Percentiles rank a stretch among this genome's conserved stretches.
Conservation (phyloP, 306 rosid genomes). For the Trifolium fragiferum region DNA sequence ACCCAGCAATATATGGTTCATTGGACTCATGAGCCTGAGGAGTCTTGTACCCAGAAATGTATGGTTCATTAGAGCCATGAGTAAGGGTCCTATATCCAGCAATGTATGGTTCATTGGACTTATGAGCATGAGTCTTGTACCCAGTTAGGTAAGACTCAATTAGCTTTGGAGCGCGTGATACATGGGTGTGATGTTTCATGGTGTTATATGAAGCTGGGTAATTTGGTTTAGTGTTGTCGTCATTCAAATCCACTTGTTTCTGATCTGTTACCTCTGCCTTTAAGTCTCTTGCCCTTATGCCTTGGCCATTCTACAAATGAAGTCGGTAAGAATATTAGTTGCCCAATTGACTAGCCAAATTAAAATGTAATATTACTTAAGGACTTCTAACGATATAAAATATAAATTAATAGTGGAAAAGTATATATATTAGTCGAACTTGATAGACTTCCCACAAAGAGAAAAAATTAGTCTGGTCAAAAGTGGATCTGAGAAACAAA, state of each 20-base stretch:
- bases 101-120: no score
- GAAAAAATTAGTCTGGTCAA: no score
- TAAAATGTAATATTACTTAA: no score
- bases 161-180: neutral
- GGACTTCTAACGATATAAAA: no score
- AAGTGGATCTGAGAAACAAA: no score
- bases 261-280: neutral
- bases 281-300: constrained; percentile 23
- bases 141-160: neutral
- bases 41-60: no score
- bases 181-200: neutral
- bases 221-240: neutral
- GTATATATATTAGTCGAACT: no score
- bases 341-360: neutral
- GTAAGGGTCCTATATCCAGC: no score
- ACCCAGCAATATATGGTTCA: neutral
- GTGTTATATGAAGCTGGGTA: neutral
- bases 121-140: neutral
- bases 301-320: constrained; percentile 29
- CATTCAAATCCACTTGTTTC: neutral
- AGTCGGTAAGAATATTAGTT: neutral
- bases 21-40: neutral
- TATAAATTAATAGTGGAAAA: no score
- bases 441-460: no score
- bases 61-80: neutral